Conservation (phyloP, 1,284 basidiomycete genomes). For the Puccinia triticina region DNA sequence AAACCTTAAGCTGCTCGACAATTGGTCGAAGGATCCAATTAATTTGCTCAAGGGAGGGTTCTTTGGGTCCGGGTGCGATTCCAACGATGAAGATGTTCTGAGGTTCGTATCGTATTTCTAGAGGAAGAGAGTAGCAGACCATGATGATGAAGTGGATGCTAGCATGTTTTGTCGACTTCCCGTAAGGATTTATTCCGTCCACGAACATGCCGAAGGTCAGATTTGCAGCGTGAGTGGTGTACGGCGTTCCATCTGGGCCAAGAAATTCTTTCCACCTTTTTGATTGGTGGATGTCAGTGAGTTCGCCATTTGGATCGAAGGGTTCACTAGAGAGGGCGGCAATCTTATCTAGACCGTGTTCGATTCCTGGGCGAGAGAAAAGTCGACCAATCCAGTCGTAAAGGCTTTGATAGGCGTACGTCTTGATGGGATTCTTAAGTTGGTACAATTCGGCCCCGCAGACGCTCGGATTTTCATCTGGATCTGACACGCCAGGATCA, state of each 20-base stretch:
- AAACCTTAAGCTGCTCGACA: slow-evolving; percentile 57
- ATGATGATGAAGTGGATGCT: slow-evolving; percentile 19
- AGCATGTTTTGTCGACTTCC: background rate
- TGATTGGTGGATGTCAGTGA: slow-evolving; percentile 35
- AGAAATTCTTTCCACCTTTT: slow-evolving; percentile 30
- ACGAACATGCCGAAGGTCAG: slow-evolving; percentile 47
- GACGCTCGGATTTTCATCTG: background rate
- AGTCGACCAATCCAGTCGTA: slow-evolving; percentile 37
- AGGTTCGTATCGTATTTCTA: slow-evolving; percentile 56
- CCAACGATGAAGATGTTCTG: slow-evolving; percentile 62
- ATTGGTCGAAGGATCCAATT: slow-evolving; percentile 59
- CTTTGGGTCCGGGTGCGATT: slow-evolving; percentile 58
- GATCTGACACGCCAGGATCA: background rate
- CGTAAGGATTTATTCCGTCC: slow-evolving; percentile 43
- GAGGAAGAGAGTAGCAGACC: slow-evolving; percentile 53
- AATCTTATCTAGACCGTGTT: background rate
- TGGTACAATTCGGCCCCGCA: slow-evolving; percentile 2
- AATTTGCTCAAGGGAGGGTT: slow-evolving; percentile 55
- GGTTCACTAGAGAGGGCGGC: background rate
- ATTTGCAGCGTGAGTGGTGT: slow-evolving; percentile 2
- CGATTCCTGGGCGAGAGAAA: slow-evolving; percentile 31
- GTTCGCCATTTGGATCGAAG: background rate
- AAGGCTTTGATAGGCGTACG: slow-evolving; percentile 29
- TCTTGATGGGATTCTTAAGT: slow-evolving; percentile 20
- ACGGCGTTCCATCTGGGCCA: slow-evolving; percentile 32